Percentiles rank a stretch among this genome's conserved stretches.
phyloP scores from a whole-genome alignment of 2,329 filamentous ascomycete species.

The Claviceps arundinis region DNA sequence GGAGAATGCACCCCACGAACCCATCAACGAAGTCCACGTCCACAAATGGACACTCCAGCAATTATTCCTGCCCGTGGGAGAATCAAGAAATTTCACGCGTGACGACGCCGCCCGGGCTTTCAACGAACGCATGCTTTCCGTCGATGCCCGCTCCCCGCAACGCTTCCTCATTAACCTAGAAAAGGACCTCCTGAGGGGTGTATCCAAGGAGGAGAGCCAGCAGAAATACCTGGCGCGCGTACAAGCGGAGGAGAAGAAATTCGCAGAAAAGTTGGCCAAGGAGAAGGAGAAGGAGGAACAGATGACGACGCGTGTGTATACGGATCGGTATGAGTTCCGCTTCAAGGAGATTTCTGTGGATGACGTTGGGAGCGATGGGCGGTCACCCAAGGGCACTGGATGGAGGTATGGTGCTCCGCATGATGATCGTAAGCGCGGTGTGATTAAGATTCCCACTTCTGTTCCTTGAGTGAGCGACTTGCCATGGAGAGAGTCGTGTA shows the following conservation, averaged over 20 bases:
- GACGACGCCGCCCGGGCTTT: constrained; percentile 54
- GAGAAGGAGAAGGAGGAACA: constrained; percentile 24
- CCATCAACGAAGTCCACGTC: constrained; percentile 52
- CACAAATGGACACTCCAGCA: constrained; percentile 49
- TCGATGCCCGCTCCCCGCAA: constrained; percentile 48
- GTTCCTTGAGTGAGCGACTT: constrained; percentile 30
- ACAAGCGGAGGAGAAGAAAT: constrained; percentile 28
- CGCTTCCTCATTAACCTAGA: constrained; percentile 47
- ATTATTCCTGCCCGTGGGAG: constrained; percentile 50
- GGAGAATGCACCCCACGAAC: constrained; percentile 38
- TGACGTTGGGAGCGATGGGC: constrained; percentile 39
- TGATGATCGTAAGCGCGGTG: constrained; percentile 48
- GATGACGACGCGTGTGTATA: constrained; percentile 30
- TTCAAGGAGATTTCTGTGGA: constrained; percentile 47
- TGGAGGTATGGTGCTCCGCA: constrained; percentile 52
- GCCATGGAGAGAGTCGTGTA: not conserved
- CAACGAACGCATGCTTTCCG: constrained; percentile 43
- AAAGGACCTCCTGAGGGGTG: constrained; percentile 28
- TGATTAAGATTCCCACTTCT: constrained; percentile 53
- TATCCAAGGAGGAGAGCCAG: constrained; percentile 22
- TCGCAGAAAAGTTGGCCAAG: constrained; percentile 21
- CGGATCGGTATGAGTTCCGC: constrained; percentile 48
- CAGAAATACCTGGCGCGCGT: constrained; percentile 28
- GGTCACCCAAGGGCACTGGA: constrained; percentile 37
- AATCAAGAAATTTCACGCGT: constrained; percentile 50